Base-by-base conservation (phyloP, 2,329 filamentous ascomycete genomes). In the Pleoardoris graminearum region DNA sequence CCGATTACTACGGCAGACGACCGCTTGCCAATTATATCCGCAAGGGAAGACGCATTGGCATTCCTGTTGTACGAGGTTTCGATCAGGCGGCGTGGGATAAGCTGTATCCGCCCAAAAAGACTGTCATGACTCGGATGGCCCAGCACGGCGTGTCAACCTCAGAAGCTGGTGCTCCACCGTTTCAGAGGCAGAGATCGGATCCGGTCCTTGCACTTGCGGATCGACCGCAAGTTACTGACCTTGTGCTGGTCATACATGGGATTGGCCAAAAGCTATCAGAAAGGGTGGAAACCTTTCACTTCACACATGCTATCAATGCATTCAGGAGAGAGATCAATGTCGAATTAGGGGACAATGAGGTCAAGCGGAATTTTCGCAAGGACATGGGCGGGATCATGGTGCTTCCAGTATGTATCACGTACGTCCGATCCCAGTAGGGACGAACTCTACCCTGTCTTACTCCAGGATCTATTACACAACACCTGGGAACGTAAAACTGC, bases 251-350 rank as follows among this genome's bases (percentile, higher is more conserved):
- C 8, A 89, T 94, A 37, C 94, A 99, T 66, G 94, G 94, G 1
- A 97, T 99, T 58, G 94, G 94, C 0, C 94, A 99, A 71, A 97
- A 99, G 71, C 82, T 97, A 44, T 95, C 92, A 0, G 91, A 99
- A 70, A 82, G 92, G 11, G 90, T 97, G 55, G 93, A 97, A 72
- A 96, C 91, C 63, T 99, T 92, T 65, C 91, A 97, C 71, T 99
- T 99, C 65, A 99, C 94, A 0, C 93, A 97, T 71, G 90, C 91
- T 4, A 93, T 97, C 69, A 97, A 96, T 67, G 84, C 87, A 0
- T 94, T 99, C 62, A 85, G 94, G 11, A 83, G 92, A 53, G 86
- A 90, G 17, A 83, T 97, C 51, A 96, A 96, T 60, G 79, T 92
- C 44, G 92, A 99, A 68, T 80, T 96, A 33, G 83, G 84, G 25